Evolutionary conservation across 2,329 filamentous ascomycete species (phyloP).

Genomic region (Pseudogymnoascus sp.): DNA sequence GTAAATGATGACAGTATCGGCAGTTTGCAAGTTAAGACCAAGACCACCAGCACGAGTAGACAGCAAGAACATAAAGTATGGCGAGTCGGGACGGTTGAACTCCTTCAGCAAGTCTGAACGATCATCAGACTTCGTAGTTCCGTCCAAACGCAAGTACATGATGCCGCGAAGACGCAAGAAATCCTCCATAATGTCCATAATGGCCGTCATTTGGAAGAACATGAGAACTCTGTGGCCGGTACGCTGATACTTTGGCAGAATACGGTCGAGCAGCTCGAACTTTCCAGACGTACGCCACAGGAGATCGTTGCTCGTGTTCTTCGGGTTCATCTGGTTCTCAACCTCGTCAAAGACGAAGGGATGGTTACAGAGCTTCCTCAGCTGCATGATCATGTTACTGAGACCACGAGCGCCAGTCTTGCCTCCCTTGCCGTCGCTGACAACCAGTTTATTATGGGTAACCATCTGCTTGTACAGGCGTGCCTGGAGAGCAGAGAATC

Average conservation of each 20-base stretch:
- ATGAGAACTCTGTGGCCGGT: conserved; percentile 94
- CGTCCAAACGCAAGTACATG: conserved; percentile 85
- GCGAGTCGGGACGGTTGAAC: conserved; percentile 84
- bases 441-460: conserved; percentile 86
- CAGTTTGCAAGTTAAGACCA: conserved; percentile 92
- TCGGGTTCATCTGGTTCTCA: conserved; percentile 95
- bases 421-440: conserved; percentile 90
- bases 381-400: conserved; percentile 99
- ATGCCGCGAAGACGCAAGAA: conserved; percentile 79
- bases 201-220: conserved; percentile 99
- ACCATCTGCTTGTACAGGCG: conserved; percentile 97
- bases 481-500: conserved; percentile 87
- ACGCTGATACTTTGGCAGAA: conserved; percentile 85
- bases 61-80: conserved; percentile 97
- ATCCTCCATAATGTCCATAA: conserved; percentile 99
- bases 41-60: conserved; percentile 97
- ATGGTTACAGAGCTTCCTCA: conserved; percentile 97
- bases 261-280: conserved; percentile 87
- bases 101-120: conserved; percentile 80
- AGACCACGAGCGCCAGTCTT: conserved; percentile 90
- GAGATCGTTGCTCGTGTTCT: conserved; percentile 79
- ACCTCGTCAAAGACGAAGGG: conserved; percentile 98
- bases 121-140: conserved; percentile 95
- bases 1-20: conserved; percentile 98
- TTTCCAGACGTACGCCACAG: conserved; percentile 95